A percentile compares a stretch with the other conserved stretches of the same genome.
These are phyloP conservation scores for Carex parvula DNA, from an alignment of 176 grass and related monocot species.

Conservation along the genomic window DNA sequence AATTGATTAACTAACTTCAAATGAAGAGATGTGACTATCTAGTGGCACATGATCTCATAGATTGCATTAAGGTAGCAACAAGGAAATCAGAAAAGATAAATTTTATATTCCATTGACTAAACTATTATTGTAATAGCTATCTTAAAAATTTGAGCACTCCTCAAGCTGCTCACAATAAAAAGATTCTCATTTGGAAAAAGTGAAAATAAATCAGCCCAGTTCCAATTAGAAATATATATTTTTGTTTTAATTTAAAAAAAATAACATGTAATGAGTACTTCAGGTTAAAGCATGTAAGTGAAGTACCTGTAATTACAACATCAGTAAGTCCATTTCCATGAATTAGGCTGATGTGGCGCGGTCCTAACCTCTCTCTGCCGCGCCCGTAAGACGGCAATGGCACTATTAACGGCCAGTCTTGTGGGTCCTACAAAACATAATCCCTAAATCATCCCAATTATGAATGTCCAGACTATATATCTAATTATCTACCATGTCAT, in stretches of 20 bases:
- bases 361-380: slow-evolving; percentile 72
- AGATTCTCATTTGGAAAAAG: neutral
- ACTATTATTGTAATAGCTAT: neutral
- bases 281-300: neutral
- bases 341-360: slow-evolving; percentile 79
- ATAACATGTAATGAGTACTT: neutral
- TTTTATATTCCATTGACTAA: neutral
- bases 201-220: neutral
- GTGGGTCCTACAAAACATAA: slow-evolving; percentile 49
- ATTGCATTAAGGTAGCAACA: slow-evolving; percentile 1
- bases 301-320: slow-evolving; percentile 71
- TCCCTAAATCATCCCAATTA: slow-evolving; percentile 13
- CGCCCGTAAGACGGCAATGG: slow-evolving; percentile 85
- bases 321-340: slow-evolving; percentile 68
- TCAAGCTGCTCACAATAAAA: neutral
- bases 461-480: slow-evolving; percentile 17
- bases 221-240: neutral
- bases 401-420: slow-evolving; percentile 76
- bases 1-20: neutral
- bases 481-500: slow-evolving; percentile 24
- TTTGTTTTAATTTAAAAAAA: neutral
- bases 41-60: neutral
- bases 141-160: neutral
- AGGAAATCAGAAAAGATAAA: neutral
- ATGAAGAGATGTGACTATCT: neutral